These are phyloP conservation scores for Basidiobolus meristosporus DNA, from an alignment of 371 early-diverging fungal genomes.

Conservation along the genomic window DNA sequence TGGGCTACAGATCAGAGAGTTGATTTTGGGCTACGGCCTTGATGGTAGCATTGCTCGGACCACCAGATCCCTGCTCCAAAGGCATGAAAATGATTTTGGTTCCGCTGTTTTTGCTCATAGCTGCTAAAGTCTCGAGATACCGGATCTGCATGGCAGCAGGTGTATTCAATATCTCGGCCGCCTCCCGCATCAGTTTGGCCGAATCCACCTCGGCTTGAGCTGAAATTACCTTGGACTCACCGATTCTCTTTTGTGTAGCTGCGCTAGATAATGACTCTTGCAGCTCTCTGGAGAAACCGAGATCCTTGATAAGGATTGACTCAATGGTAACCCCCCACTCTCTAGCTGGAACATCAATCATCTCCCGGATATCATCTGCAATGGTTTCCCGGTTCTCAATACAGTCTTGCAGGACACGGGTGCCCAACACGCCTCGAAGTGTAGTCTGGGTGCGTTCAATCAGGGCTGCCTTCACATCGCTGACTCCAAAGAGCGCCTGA, in stretches of 20 bases:
- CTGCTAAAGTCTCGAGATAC: slow-evolving; percentile 60
- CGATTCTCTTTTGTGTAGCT: no score
- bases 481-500: slow-evolving; percentile 51
- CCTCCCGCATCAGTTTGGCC: no score
- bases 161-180: no score
- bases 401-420: slow-evolving; percentile 38
- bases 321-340: slow-evolving; percentile 66
- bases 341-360: slow-evolving; percentile 40
- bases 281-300: slow-evolving; percentile 47
- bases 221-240: no score
- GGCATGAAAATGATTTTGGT: slow-evolving; percentile 57
- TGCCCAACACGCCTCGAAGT: slow-evolving; percentile 43
- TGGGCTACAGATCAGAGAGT: no score
- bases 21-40: no score
- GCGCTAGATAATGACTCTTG: slow-evolving; percentile 64
- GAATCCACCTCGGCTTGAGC: no score
- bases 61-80: no score
- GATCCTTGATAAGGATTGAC: slow-evolving; percentile 72
- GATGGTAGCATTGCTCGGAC: no score
- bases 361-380: slow-evolving; percentile 16
- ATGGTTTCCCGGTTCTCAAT: slow-evolving; percentile 78
- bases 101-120: slow-evolving; percentile 38
- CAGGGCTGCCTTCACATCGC: slow-evolving; percentile 50
- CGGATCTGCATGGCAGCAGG: no score
- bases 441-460: slow-evolving; percentile 64